Percentiles rank a stretch among this genome's conserved stretches.
phyloP scores from a whole-genome alignment of 192 early-diverging fungal genomes.

The Podila horticola region DNA sequence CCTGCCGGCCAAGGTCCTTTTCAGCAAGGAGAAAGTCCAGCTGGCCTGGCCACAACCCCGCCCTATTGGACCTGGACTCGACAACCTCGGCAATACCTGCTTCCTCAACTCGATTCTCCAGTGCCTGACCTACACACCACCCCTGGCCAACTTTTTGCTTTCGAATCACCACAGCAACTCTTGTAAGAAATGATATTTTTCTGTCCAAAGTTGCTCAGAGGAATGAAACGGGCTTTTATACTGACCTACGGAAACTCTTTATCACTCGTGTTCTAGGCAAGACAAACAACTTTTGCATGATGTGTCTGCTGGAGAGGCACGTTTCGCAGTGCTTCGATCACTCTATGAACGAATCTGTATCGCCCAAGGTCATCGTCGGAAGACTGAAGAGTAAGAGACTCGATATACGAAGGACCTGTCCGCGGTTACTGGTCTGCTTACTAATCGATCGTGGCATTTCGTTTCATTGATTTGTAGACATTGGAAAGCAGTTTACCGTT shows the following conservation, averaged over 20 bases:
- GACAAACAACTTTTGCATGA: constrained; percentile 69
- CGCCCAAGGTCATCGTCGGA: constrained; percentile 72
- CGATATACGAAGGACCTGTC: not conserved
- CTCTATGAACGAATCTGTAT: constrained; percentile 59
- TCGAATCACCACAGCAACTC: constrained; percentile 64
- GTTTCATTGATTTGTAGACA: constrained; percentile 50
- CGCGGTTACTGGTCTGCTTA: too few relatives aligned
- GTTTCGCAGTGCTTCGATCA: constrained; percentile 64
- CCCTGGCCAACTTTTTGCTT: constrained; percentile 75
- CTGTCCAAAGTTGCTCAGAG: not conserved
- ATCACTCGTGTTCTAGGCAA: constrained; percentile 45
- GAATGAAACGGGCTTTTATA: too few relatives aligned
- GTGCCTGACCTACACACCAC: constrained; percentile 80
- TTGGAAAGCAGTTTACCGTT: constrained; percentile 80
- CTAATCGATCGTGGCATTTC: not conserved
- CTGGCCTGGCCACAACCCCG: constrained; percentile 64
- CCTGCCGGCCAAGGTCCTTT: constrained; percentile 57
- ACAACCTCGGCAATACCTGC: constrained; percentile 82
- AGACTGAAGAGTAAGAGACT: constrained; percentile 65
- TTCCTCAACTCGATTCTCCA: constrained; percentile 86
- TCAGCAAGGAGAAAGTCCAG: constrained; percentile 64
- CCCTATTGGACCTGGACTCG: constrained; percentile 73
- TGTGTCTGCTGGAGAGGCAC: constrained; percentile 79
- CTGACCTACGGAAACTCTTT: too few relatives aligned
- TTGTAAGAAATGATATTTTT: constrained; percentile 56